Percentiles rank a stretch among this genome's conserved stretches.
phyloP scores from a whole-genome alignment of 1,284 basidiomycete genomes.

The Gymnopus androsaceus region DNA sequence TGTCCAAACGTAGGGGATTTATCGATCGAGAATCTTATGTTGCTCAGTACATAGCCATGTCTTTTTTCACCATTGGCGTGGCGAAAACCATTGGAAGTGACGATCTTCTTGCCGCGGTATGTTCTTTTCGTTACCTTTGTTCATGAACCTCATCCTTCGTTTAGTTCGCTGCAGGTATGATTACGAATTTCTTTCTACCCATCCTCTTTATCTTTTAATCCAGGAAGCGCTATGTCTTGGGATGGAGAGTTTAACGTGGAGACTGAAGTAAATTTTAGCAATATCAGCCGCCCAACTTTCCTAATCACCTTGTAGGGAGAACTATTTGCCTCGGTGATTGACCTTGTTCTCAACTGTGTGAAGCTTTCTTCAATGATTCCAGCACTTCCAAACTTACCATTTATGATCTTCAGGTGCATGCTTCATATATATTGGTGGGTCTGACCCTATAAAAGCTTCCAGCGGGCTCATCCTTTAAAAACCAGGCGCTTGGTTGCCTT shows the following conservation, averaged over 20 bases:
- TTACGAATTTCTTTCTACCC: background rate
- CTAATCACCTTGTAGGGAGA: too few relatives aligned
- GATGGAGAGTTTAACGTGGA: constrained; percentile 89
- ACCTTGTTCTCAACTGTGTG: constrained; percentile 76
- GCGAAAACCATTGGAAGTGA: constrained; percentile 81
- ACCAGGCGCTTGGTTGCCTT: constrained; percentile 86
- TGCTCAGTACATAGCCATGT: constrained; percentile 85
- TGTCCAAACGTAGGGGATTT: constrained; percentile 72
- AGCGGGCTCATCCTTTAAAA: background rate
- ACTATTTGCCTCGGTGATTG: constrained; percentile 91
- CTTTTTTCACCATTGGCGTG: constrained; percentile 79
- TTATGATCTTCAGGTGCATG: constrained; percentile 49
- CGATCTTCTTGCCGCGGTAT: constrained; percentile 84
- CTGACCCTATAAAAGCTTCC: too few relatives aligned
- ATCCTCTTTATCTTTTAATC: background rate
- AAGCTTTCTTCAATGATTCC: background rate
- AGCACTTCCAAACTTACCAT: background rate
- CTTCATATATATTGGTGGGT: constrained; percentile 72
- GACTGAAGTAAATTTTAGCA: too few relatives aligned
- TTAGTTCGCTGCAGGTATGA: constrained; percentile 89
- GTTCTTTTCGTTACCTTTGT: too few relatives aligned
- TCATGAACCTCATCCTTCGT: too few relatives aligned
- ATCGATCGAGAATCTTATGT: constrained; percentile 93
- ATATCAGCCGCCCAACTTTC: too few relatives aligned
- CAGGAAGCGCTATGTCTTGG: constrained; percentile 89